phyloP scores from a whole-genome alignment of 148 eudicot genomes.

The Rhododendron griersonianum region DNA sequence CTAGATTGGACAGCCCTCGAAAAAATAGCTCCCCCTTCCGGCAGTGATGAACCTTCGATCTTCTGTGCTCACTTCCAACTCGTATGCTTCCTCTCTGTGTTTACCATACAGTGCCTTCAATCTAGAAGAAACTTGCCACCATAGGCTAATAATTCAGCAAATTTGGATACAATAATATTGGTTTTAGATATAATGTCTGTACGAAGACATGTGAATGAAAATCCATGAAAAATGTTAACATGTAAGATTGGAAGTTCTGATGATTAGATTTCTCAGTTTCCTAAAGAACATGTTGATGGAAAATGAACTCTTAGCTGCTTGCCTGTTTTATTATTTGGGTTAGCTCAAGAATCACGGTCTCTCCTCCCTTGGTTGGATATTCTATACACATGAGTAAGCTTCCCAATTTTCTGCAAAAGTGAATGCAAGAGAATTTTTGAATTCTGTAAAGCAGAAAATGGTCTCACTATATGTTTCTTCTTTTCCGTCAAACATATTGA shows the following conservation, averaged over 20 bases:
- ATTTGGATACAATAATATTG: background rate
- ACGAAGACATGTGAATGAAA: background rate
- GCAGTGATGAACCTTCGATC: background rate
- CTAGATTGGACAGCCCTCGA: background rate
- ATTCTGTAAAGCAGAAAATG: background rate
- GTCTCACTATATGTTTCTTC: background rate
- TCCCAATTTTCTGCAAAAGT: background rate
- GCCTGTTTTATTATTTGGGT: background rate
- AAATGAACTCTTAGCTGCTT: background rate
- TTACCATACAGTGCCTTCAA: background rate
- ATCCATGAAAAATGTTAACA: background rate
- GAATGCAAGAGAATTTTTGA: background rate
- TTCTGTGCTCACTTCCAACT: background rate
- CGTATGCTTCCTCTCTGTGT: background rate
- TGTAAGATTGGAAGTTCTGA: background rate
- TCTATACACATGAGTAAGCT: background rate
- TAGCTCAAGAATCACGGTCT: background rate
- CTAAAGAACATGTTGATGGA: background rate
- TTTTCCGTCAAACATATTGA: no score
- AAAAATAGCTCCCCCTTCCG: background rate
- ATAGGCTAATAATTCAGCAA: background rate
- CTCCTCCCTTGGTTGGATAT: background rate
- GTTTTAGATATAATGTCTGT: background rate
- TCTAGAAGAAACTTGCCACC: background rate
- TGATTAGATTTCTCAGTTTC: background rate